These are phyloP conservation scores for Phoma sp. DNA, from an alignment of 2,329 filamentous ascomycete species.

Conservation along the genomic window DNA sequence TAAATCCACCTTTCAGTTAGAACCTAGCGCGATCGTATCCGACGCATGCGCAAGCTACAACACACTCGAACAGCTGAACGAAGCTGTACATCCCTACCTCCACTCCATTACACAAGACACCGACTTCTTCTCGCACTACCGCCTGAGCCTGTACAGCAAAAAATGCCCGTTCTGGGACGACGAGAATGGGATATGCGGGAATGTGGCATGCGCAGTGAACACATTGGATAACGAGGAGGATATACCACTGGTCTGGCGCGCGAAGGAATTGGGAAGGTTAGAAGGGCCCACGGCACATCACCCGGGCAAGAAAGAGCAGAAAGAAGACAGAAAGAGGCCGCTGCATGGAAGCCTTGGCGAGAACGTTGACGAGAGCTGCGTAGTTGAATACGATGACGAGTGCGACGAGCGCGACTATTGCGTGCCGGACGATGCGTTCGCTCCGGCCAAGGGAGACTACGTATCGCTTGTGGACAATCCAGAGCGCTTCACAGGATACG, in stretches of 20 bases:
- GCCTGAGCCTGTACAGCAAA: constrained; percentile 92
- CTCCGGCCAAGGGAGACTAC: constrained; percentile 88
- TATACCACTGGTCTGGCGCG: constrained; percentile 89
- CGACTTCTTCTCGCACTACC: constrained; percentile 98
- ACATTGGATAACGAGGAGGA: constrained; percentile 96
- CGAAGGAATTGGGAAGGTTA: constrained; percentile 89
- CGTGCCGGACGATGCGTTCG: constrained; percentile 91
- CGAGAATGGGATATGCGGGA: constrained; percentile 91
- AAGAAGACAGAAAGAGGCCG: constrained; percentile 74
- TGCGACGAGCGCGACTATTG: constrained; percentile 98
- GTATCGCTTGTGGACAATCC: constrained; percentile 93
- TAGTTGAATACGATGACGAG: constrained; percentile 96
- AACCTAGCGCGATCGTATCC: constrained; percentile 85
- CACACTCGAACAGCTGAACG: constrained; percentile 85
- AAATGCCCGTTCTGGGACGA: constrained; percentile 97
- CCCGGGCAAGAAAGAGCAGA: constrained; percentile 76
- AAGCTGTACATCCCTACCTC: constrained; percentile 76
- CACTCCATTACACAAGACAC: constrained; percentile 83
- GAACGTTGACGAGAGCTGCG: constrained; percentile 90
- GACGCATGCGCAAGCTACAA: constrained; percentile 95
- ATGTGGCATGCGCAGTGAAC: constrained; percentile 94
- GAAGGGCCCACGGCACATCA: constrained; percentile 91
- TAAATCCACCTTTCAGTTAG: constrained; percentile 69
- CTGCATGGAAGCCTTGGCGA: constrained; percentile 84
- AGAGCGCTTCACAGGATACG: constrained; percentile 93